Percentiles rank a stretch among this genome's conserved stretches.
These are phyloP conservation scores for Phytophthora crassamura DNA, from an alignment of 352 stramenopile genomes.

Conservation along the genomic window DNA sequence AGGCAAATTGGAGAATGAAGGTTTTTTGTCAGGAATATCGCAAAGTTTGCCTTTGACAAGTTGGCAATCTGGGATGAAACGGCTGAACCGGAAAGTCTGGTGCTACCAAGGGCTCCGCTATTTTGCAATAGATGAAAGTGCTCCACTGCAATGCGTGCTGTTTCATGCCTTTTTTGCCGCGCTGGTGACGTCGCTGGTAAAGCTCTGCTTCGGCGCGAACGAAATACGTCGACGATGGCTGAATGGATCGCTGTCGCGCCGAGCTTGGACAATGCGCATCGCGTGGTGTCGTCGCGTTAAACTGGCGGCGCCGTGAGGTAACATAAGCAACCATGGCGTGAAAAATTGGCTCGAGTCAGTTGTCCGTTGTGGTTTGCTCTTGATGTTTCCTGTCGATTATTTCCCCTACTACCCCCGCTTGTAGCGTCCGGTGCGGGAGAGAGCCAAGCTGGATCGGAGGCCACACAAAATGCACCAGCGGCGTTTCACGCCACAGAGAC, in stretches of 20 bases:
- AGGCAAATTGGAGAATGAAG: too few relatives aligned
- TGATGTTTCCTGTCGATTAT: slow-evolving; percentile 2
- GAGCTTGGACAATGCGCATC: slow-evolving; percentile 11
- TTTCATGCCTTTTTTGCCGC: slow-evolving; percentile 7
- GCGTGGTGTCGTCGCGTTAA: slow-evolving; percentile 8
- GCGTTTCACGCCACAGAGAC: too few relatives aligned
- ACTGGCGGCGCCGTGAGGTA: not conserved
- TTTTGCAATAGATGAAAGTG: too few relatives aligned
- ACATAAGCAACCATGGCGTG: not conserved
- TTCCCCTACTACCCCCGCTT: slow-evolving; percentile 17
- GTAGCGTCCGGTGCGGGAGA: slow-evolving; percentile 15
- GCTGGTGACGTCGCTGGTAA: not conserved
- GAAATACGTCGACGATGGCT: slow-evolving; percentile 8
- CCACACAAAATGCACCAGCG: slow-evolving; percentile 9
- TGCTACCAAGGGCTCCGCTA: slow-evolving; percentile 1
- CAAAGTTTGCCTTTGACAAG: too few relatives aligned
- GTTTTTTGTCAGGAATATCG: too few relatives aligned
- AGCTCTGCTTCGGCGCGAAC: slow-evolving; percentile 14
- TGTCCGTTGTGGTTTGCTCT: slow-evolving; percentile 3
- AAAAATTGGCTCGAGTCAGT: slow-evolving; percentile 37
- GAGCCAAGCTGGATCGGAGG: slow-evolving; percentile 18
- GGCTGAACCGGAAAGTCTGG: too few relatives aligned
- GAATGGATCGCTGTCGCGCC: slow-evolving; percentile 7
- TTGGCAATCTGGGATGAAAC: too few relatives aligned
- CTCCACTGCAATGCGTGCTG: not conserved